Conservation (phyloP, 768 basidiomycete species). For the Sporobolomyces pararoseus region DNA sequence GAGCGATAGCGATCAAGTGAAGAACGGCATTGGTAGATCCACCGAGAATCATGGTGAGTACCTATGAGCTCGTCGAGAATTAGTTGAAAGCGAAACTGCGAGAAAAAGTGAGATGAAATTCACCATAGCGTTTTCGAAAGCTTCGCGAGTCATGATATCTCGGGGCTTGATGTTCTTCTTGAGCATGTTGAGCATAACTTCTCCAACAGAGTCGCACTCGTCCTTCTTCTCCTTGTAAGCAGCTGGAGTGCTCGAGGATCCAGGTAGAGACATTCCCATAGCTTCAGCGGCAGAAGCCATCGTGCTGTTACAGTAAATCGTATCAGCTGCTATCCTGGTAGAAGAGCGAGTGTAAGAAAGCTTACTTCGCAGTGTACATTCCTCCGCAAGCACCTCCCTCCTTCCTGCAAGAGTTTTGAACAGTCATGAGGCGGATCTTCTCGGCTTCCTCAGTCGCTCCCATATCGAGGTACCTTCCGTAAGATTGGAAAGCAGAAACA, state of each 20-base stretch:
- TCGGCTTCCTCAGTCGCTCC: constrained; percentile 82
- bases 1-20: constrained; percentile 93
- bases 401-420: constrained; percentile 93
- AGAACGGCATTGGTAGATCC: constrained; percentile 97
- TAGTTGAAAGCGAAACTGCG: not conserved
- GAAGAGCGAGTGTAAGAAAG: not conserved
- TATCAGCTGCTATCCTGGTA: not conserved
- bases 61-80: too few relatives aligned
- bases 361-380: constrained; percentile 46
- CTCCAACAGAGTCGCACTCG: constrained; percentile 76
- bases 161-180: constrained; percentile 87
- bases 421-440: constrained; percentile 72
- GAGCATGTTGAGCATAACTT: constrained; percentile 78
- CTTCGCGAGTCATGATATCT: constrained; percentile 93
- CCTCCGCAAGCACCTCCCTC: constrained; percentile 82
- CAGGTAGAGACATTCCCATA: constrained; percentile 91
- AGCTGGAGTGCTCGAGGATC: constrained; percentile 95
- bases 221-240: constrained; percentile 79
- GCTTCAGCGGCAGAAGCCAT: constrained; percentile 96
- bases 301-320: constrained; percentile 85
- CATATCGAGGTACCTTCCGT: constrained; percentile 88
- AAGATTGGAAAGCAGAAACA: constrained; percentile 95
- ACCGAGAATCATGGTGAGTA: constrained; percentile 91
- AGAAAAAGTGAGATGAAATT: not conserved
- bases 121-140: constrained; percentile 96